Evolutionary conservation across 441 rosid species (phyloP).

Genomic region (Arabidopsis lyrata): DNA sequence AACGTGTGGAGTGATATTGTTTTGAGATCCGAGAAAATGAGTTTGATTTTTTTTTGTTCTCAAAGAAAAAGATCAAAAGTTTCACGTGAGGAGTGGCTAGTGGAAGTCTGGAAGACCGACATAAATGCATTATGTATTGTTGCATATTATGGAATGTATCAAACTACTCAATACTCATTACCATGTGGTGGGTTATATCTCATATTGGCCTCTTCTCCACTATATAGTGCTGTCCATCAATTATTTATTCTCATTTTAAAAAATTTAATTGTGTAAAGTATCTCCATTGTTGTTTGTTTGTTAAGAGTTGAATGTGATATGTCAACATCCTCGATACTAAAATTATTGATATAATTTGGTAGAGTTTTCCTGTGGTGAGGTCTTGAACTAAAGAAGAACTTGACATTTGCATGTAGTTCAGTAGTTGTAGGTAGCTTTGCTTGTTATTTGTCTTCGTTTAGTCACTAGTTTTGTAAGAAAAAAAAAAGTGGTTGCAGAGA

Average conservation of each 20-base stretch:
- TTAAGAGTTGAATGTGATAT: slow-evolving; percentile 8
- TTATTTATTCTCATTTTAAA: slow-evolving; percentile 21
- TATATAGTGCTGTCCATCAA: slow-evolving; percentile 36
- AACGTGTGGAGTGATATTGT: slow-evolving; percentile 25
- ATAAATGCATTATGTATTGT: slow-evolving; percentile 42
- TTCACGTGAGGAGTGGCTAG: slow-evolving; percentile 41
- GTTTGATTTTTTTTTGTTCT: slow-evolving; percentile 30
- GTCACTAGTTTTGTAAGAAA: slow-evolving; percentile 6
- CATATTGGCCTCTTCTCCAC: slow-evolving; percentile 40
- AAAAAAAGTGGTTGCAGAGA: not conserved
- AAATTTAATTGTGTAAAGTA: not conserved
- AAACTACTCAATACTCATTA: slow-evolving; percentile 35
- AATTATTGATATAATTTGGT: not conserved
- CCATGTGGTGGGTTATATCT: slow-evolving; percentile 45
- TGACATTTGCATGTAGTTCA: no score
- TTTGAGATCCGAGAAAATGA: slow-evolving; percentile 18
- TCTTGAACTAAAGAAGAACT: not conserved
- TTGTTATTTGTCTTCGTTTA: not conserved
- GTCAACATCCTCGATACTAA: not conserved
- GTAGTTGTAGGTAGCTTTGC: not conserved
- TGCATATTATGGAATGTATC: slow-evolving; percentile 42
- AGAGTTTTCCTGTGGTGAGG: not conserved
- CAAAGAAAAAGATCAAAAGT: slow-evolving; percentile 25
- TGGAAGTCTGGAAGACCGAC: slow-evolving; percentile 46
- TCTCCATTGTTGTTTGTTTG: slow-evolving; percentile 27